Conservation (phyloP, 805 yeast genomes). For the Candida xiaguanensis region DNA sequence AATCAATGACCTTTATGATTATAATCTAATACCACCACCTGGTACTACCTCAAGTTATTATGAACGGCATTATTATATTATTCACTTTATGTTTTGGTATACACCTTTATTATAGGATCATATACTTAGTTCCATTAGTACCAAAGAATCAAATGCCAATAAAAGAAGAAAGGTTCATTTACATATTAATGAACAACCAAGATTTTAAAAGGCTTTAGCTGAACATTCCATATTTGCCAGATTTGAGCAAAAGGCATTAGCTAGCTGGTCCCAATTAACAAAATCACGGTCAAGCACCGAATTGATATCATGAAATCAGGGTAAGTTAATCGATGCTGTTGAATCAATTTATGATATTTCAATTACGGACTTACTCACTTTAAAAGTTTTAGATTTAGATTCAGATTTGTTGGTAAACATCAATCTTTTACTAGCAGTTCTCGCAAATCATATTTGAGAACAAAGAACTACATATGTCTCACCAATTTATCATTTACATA, state of each 20-base stretch:
- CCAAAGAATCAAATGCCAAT: not conserved
- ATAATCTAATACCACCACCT: not conserved
- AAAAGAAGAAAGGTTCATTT: not conserved
- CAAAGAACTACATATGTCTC: not conserved
- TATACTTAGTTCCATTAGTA: not conserved
- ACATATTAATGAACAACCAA: not conserved
- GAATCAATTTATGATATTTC: not conserved
- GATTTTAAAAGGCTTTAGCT: not conserved
- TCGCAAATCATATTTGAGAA: not conserved
- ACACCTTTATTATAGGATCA: not conserved
- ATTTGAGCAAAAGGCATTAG: not conserved
- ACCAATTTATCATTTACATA: not conserved
- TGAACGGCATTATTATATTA: not conserved
- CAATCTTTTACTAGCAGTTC: not conserved
- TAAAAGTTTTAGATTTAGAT: not conserved
- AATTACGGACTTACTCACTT: not conserved
- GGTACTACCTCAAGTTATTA: not conserved
- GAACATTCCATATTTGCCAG: not conserved
- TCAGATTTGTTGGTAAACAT: not conserved
- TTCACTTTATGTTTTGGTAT: not conserved
- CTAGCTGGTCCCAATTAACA: not conserved
- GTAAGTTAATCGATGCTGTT: not conserved
- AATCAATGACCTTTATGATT: not conserved
- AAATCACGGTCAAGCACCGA: not conserved
- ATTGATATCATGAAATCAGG: not conserved